Evolutionary conservation across 805 yeast genomes (phyloP), one percentile per base, ranked within the genome.

Genomic region (Candida sithepensis): DNA sequence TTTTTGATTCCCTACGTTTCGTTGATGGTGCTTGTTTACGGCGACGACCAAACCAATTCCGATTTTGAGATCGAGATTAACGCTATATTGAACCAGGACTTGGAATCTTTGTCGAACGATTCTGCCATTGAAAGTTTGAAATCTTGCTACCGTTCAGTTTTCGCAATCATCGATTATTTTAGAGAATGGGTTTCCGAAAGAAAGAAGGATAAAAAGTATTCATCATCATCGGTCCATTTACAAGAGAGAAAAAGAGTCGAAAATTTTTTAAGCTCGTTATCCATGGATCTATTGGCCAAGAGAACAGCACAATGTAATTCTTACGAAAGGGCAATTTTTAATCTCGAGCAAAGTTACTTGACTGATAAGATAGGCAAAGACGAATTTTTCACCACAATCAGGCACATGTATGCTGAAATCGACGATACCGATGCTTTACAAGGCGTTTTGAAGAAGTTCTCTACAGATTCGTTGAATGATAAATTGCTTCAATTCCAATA

Each of bases 341-440:
- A 88, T 61, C 71, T 88, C 58, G 99, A 94, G 56, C 88, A 88
- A 57, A 81, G 86, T 50, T 78, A 77, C 50, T 68, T 90, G 33
- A 54, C 44, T 51, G 63, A 26, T 41, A 57, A 48, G 30, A 63
- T 69, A 52, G 71, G 58, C 18, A 61, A 73, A 44, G 64, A 66
- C 56, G 66, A 71, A 59, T 51, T 70, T 68, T 57, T 74, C 73
- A 20, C 62, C 70, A 73, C 82, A 4, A 65, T 94, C n/a, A 89
- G 88, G 56, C 75, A 77, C 23, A 86, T 91, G 71, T 94, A 94
- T 63, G 84, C 96, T 7, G 85, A 81, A 48, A 80, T 94, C 42
- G 92, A 89, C 57, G 99, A 95, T 59, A 75, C 84, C 33, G 99
- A 94, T 69, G 83, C 96, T 0, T 72, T 94, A 28, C 91, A 87